Evolutionary conservation across 2,329 filamentous ascomycete species (phyloP).

Genomic region (Aschersonia sp.): DNA sequence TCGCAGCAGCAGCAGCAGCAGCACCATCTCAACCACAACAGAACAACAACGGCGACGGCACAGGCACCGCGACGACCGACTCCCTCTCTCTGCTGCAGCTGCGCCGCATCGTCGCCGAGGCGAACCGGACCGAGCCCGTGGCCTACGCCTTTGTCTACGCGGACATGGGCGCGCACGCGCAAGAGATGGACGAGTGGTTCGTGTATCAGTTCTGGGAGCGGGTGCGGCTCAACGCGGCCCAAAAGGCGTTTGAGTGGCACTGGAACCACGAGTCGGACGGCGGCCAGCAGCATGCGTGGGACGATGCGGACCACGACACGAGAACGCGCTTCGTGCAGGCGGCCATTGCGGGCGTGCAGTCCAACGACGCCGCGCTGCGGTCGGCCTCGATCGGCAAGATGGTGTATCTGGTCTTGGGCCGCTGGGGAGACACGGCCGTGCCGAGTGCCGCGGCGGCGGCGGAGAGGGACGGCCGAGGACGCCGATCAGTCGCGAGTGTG

Average conservation of each 20-base stretch:
- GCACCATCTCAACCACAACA: slow-evolving; percentile 1
- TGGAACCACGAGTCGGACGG: slow-evolving; percentile 43
- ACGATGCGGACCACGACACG: slow-evolving; percentile 42
- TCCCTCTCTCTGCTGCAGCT: slow-evolving; percentile 65
- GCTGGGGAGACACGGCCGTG: slow-evolving; percentile 56
- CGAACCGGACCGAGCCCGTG: slow-evolving; percentile 52
- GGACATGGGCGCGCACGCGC: slow-evolving; percentile 59
- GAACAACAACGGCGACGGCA: background rate
- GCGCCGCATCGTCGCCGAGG: slow-evolving; percentile 57
- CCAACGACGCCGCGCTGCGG: slow-evolving; percentile 31
- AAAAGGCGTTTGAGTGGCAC: slow-evolving; percentile 61
- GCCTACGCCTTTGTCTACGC: slow-evolving; percentile 79
- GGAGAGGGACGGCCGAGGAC: slow-evolving; percentile 12
- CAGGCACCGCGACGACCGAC: slow-evolving; percentile 33
- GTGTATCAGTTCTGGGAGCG: slow-evolving; percentile 80
- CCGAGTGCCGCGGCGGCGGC: slow-evolving; percentile 18
- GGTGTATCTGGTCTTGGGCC: slow-evolving; percentile 49
- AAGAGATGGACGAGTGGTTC: slow-evolving; percentile 97
- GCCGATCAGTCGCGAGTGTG: slow-evolving; percentile 36
- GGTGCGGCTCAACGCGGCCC: slow-evolving; percentile 60
- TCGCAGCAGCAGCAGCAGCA: slow-evolving; percentile 9
- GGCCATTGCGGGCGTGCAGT: slow-evolving; percentile 29
- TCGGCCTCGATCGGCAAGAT: slow-evolving; percentile 41
- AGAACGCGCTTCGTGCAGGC: slow-evolving; percentile 41
- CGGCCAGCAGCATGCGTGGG: slow-evolving; percentile 37